Conservation (phyloP, 2,329 filamentous ascomycete species). For the Metarhizium sp. region DNA sequence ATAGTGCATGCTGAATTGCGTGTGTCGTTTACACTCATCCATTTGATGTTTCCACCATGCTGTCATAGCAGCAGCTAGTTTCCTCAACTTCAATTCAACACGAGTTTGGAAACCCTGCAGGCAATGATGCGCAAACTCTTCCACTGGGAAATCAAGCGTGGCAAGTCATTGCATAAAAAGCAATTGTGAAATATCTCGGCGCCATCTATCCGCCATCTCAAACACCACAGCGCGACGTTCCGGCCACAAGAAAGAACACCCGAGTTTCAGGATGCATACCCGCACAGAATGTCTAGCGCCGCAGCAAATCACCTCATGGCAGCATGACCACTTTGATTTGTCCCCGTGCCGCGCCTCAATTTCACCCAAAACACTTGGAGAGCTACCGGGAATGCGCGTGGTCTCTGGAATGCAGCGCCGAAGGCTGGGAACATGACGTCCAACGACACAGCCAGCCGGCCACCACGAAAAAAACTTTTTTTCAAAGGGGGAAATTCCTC, state of each 20-base stretch:
- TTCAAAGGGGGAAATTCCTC: not conserved
- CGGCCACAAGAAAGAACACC: not conserved
- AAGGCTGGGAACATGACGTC: not conserved
- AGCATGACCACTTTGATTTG: not conserved
- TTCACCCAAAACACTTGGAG: not conserved
- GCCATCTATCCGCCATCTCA: not conserved
- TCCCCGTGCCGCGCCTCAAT: not conserved
- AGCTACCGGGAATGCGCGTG: not conserved
- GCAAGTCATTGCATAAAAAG: too few relatives aligned
- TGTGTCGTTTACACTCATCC: not conserved
- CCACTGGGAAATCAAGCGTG: too few relatives aligned
- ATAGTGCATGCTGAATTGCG: not conserved
- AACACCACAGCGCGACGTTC: not conserved
- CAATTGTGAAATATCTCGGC: too few relatives aligned
- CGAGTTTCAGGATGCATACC: not conserved
- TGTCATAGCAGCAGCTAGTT: rapidly evolving
- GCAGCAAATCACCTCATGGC: not conserved
- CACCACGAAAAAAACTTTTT: too few relatives aligned
- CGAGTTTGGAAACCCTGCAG: not conserved
- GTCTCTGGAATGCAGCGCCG: not conserved
- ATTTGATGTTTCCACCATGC: not conserved
- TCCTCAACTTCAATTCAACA: not conserved
- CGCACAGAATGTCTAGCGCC: not conserved
- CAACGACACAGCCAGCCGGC: not conserved
- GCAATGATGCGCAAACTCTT: not conserved